Base-by-base conservation (phyloP, 1,284 basidiomycete species). In the Sanghuangporus sanghuang region DNA sequence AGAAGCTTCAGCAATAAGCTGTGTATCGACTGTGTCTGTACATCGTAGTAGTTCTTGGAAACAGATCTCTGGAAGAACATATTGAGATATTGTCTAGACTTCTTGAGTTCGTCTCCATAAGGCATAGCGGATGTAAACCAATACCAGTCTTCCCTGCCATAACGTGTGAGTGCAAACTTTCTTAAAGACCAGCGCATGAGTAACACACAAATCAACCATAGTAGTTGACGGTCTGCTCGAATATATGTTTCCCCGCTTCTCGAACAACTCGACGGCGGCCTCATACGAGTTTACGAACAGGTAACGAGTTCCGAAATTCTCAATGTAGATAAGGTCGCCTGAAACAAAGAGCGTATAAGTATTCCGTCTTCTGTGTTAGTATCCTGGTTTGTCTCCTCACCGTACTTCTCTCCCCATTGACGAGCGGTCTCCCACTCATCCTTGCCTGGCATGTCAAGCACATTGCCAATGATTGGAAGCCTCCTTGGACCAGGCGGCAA, bases 211-310 rank as follows among this genome's bases (percentile, higher is more conserved):
- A 70, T 89, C 85, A 32, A 67, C 68, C 70, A 77, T 72, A 6
- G 65, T 59, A 53, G 76, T 65, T 38, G 75, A 73, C 0, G 88
- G 87, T n/a, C 88, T 81, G 68, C 87, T 85, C 6, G 88, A 89
- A 72, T 89, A 89, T 59, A 83, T 82, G n/a, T 81, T 75, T 63
- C 84, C 84, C 69, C 86, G 85, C 74, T 85, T 86, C 71, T 89
- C 85, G 54, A 90, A 78, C 72, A 90, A 77, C 49, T 86, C 85
- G 57, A 76, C 69, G 3, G 85, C 85, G 36, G 76, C 70, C 68
- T 81, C 76, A 7, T 77, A 74, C 8, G 81, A 84, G 71, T 86
- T 87, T 39, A 90, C 70, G 57, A 89, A 76, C 56, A 90, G 71
- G 39, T 87, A 74, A 44, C 59, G 62, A 11, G 39, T 50, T 16